Evolutionary conservation across 352 stramenopile species (phyloP).

Genomic region (Phytophthora ohioensis): DNA sequence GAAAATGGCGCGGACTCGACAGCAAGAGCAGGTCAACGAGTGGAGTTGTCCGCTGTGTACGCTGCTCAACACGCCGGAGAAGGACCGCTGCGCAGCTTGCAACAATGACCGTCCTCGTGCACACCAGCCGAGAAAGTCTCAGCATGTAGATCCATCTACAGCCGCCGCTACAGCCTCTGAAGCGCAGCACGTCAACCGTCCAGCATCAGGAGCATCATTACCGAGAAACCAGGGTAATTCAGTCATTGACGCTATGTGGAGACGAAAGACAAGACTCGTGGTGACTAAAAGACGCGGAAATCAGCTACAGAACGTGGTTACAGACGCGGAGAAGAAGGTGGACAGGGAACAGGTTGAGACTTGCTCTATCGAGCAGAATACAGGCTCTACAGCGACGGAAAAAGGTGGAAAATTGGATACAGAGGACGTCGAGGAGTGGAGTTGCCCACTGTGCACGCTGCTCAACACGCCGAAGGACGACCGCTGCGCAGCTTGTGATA

Average conservation of each 20-base stretch:
- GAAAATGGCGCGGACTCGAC: conserved; percentile 45
- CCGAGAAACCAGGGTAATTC: background rate
- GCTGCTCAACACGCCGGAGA: conserved; percentile 61
- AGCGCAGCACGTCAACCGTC: conserved; percentile 25
- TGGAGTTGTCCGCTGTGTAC: conserved; percentile 81
- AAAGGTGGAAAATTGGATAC: background rate
- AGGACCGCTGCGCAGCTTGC: conserved; percentile 61
- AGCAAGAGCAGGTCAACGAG: conserved; percentile 24
- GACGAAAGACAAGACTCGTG: conserved; percentile 36
- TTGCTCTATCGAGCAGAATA: conserved; percentile 1
- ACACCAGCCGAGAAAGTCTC: conserved; percentile 5
- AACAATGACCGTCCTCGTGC: conserved; percentile 47
- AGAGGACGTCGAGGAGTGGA: conserved; percentile 51
- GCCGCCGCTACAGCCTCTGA: conserved; percentile 5
- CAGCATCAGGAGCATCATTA: conserved; percentile 39
- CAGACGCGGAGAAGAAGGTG: conserved; percentile 8
- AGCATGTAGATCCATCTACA: conserved; percentile 7
- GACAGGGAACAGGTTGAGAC: conserved; percentile 18
- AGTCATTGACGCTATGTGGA: background rate
- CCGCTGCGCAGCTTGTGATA: conserved; percentile 64
- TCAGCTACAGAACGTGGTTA: background rate
- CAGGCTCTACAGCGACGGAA: conserved; percentile 3
- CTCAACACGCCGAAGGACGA: conserved; percentile 59
- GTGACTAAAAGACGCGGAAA: too few species aligned
- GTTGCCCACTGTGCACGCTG: conserved; percentile 75